Conservation (phyloP, 805 yeast species). For the Nakazawaea populi region DNA sequence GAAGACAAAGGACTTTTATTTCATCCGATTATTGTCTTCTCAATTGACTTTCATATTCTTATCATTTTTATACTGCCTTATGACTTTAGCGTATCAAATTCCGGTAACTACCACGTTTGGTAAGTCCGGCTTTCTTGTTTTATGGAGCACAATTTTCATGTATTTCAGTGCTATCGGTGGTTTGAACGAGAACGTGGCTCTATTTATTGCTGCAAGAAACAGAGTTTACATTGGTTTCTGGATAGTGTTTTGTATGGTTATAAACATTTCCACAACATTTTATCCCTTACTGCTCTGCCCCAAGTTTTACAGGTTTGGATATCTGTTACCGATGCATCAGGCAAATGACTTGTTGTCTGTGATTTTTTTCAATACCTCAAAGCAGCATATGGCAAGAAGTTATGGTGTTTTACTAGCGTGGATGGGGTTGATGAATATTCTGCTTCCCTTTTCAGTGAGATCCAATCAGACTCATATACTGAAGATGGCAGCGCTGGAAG, state of each 20-base stretch:
- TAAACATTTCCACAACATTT: slow-evolving; percentile 60
- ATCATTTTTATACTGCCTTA: slow-evolving; percentile 51
- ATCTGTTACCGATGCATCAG: slow-evolving; percentile 59
- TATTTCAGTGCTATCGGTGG: slow-evolving; percentile 68
- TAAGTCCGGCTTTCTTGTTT: slow-evolving; percentile 58
- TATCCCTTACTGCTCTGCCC: slow-evolving; percentile 51
- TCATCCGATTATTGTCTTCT: slow-evolving; percentile 46
- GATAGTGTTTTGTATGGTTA: slow-evolving; percentile 62
- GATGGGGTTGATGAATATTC: slow-evolving; percentile 43
- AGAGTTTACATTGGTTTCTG: slow-evolving; percentile 64
- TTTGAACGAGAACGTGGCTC: slow-evolving; percentile 56
- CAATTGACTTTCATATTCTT: slow-evolving; percentile 51
- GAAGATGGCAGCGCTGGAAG: neutral
- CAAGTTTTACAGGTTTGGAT: slow-evolving; percentile 56
- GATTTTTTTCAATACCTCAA: slow-evolving; percentile 49
- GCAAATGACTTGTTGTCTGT: slow-evolving; percentile 53
- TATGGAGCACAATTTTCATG: slow-evolving; percentile 59
- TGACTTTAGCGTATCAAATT: slow-evolving; percentile 65
- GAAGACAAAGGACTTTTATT: slow-evolving; percentile 36
- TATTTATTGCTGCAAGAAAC: slow-evolving; percentile 38
- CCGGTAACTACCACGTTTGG: slow-evolving; percentile 56
- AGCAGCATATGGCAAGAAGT: slow-evolving; percentile 54
- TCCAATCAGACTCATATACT: slow-evolving; percentile 7
- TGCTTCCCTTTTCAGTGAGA: slow-evolving; percentile 33
- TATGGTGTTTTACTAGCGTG: slow-evolving; percentile 54